Evolutionary conservation across 148 eudicot genomes (phyloP).

Genomic region (Talinum fruticosum): DNA sequence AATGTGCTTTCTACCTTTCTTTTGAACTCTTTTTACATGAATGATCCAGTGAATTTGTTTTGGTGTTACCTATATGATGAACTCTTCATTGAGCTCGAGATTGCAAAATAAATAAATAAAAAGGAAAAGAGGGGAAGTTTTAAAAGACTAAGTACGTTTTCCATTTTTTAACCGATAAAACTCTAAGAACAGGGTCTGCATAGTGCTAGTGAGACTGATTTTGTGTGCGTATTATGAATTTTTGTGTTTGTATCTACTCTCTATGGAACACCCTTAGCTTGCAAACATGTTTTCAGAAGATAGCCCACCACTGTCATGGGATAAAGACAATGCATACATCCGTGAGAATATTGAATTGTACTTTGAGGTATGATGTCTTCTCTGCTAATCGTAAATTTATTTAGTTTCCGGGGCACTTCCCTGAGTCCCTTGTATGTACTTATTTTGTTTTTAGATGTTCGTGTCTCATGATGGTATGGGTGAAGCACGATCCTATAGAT

Average conservation of each 20-base stretch:
- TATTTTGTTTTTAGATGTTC: not conserved
- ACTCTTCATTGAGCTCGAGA: not conserved
- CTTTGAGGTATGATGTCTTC: slow-evolving; percentile 61
- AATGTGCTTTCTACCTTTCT: slow-evolving; percentile 7
- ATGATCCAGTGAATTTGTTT: not conserved
- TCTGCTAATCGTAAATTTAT: not conserved
- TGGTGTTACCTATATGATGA: not conserved
- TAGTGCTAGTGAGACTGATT: not conserved
- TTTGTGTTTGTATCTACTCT: not conserved
- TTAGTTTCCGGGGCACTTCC: not conserved
- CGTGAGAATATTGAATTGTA: slow-evolving; percentile 83
- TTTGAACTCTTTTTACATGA: not conserved
- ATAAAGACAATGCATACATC: slow-evolving; percentile 65
- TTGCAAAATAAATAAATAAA: too few species aligned
- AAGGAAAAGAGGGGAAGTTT: not conserved
- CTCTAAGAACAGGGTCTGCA: not conserved
- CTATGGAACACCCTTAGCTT: slow-evolving; percentile 55
- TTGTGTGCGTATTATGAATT: not conserved
- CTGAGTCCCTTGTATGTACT: not conserved
- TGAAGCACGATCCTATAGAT: not conserved
- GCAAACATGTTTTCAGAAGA: slow-evolving; percentile 84
- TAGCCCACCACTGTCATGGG: slow-evolving; percentile 82
- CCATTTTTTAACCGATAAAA: not conserved
- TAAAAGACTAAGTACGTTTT: not conserved
- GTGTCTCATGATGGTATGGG: not conserved